Conservation (phyloP, 805 yeast genomes). For the Yamadazyma tumulicola region DNA sequence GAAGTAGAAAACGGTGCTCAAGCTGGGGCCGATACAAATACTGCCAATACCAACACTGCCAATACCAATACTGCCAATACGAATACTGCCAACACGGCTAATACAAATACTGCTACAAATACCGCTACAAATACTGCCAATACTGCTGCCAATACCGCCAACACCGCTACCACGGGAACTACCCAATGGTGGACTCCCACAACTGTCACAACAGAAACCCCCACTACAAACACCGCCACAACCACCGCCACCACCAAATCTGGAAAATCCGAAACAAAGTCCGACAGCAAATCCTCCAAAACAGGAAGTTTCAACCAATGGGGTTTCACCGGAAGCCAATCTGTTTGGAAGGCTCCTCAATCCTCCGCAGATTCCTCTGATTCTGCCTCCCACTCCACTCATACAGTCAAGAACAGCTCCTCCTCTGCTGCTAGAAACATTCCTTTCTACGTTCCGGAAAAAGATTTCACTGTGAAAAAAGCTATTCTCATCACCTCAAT, state of each 20-base stretch:
- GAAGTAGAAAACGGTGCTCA: not conserved
- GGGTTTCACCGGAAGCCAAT: slow-evolving; percentile 41
- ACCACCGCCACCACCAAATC: slow-evolving; percentile 4
- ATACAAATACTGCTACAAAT: slow-evolving; percentile 6
- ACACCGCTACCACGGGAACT: slow-evolving; percentile 8
- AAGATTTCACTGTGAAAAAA: slow-evolving; percentile 16
- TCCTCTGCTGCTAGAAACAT: slow-evolving; percentile 15
- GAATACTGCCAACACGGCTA: slow-evolving; percentile 3
- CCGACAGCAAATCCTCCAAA: too few species aligned
- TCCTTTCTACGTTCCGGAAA: slow-evolving; percentile 8
- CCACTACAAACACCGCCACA: slow-evolving; percentile 10
- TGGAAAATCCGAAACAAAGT: too few species aligned
- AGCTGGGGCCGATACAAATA: slow-evolving; percentile 4
- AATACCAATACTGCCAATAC: slow-evolving; percentile 3
- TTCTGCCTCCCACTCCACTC: slow-evolving; percentile 10
- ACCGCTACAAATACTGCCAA: slow-evolving; percentile 9
- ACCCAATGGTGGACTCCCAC: slow-evolving; percentile 17
- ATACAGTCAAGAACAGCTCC: slow-evolving; percentile 15
- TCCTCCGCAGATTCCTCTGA: slow-evolving; percentile 10
- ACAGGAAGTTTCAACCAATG: slow-evolving; percentile 34
- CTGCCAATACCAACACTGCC: slow-evolving; percentile 3
- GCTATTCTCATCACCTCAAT: slow-evolving; percentile 11
- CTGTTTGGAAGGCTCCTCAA: slow-evolving; percentile 26
- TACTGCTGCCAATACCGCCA: slow-evolving; percentile 6
- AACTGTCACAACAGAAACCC: slow-evolving; percentile 10